phyloP scores from a whole-genome alignment of 75 land plant species.

The Cupressus sempervirens region DNA sequence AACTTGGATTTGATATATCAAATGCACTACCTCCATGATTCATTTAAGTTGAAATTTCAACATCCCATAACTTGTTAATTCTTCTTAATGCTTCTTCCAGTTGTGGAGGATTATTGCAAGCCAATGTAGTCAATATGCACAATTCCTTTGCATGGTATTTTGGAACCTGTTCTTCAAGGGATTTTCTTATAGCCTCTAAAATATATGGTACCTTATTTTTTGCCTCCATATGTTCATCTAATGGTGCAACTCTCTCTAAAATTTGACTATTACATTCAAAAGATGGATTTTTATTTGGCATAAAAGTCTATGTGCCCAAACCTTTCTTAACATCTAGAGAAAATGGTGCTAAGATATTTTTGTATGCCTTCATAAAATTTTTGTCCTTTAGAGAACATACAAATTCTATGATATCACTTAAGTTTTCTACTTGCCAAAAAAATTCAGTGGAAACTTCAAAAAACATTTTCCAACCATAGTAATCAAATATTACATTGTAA shows the following conservation, averaged over 20 bases:
- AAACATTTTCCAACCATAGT: slow-evolving; percentile 70
- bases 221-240: neutral
- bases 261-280: neutral
- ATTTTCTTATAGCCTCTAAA: slow-evolving; percentile 63
- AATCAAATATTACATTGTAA: slow-evolving; percentile 87
- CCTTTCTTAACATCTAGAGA: neutral
- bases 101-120: slow-evolving; percentile 87
- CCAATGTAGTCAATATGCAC: slow-evolving; percentile 89
- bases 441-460: slow-evolving; percentile 55
- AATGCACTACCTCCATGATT: slow-evolving; percentile 23
- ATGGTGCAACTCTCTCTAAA: neutral
- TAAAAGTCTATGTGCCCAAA: neutral
- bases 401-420: slow-evolving; percentile 86
- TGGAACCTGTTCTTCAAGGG: slow-evolving; percentile 60
- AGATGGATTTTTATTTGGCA: neutral
- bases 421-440: slow-evolving; percentile 79
- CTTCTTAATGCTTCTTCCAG: slow-evolving; percentile 84
- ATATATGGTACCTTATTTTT: slow-evolving; percentile 61
- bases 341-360: slow-evolving; percentile 32
- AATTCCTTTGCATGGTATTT: slow-evolving; percentile 83
- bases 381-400: slow-evolving; percentile 73
- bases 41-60: slow-evolving; percentile 46
- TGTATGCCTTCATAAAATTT: slow-evolving; percentile 67
- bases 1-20: slow-evolving; percentile 44
- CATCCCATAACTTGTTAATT: slow-evolving; percentile 75